Base-by-base conservation (phyloP, 768 basidiomycete genomes). In the Lactifluus echinatus region DNA sequence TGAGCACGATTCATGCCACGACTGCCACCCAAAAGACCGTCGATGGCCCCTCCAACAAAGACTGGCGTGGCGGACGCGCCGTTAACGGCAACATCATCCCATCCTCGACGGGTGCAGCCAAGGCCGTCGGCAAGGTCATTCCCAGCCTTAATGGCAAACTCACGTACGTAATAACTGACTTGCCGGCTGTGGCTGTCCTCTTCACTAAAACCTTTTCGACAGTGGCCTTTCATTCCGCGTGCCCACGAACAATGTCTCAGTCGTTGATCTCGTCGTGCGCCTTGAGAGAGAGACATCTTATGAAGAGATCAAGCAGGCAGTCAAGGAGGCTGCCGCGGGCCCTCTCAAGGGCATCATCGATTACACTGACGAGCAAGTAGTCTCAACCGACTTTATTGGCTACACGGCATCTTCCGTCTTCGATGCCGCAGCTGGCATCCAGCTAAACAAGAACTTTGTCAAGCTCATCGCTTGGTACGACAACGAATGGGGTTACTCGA, bases 71-170 rank as follows among this genome's bases (percentile, higher is more conserved):
- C 70, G 93, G 93, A 63, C 95, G 95, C 75, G 84, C 85, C 67
- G 93, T 94, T 64, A 87, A 85, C 74, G 89, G 88, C 79, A 99
- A 99, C 83, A 97, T 99, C 77, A 99, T 99, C 71, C 95, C 95
- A 49, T 96, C 94, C 23, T 95, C 94, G 66, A 97, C 95, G 64
- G 95, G 95, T 75, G 95, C 95, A 63, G 95, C 95, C 72, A 99
- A 98, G 83, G 93, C 93, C 63, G 93, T 95, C 69, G 93, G 93
- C 67, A 95, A 96, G 79, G 93, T 99, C 74, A 97, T 98, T 71
- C 95, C 95, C 59, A 71, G 74, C 50, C 82, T 99, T 66, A 96
- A 97, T 75, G 95, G 95, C 76, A 98, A 97, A 79, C 85, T 99
- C 69, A 98, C 93, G 88, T 90, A 70, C 66, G 85, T 73, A 21